Percentiles rank a stretch among this genome's conserved stretches.
phyloP scores from a whole-genome alignment of 2,329 filamentous ascomycete genomes.

The Sclerotinia trifoliorum region DNA sequence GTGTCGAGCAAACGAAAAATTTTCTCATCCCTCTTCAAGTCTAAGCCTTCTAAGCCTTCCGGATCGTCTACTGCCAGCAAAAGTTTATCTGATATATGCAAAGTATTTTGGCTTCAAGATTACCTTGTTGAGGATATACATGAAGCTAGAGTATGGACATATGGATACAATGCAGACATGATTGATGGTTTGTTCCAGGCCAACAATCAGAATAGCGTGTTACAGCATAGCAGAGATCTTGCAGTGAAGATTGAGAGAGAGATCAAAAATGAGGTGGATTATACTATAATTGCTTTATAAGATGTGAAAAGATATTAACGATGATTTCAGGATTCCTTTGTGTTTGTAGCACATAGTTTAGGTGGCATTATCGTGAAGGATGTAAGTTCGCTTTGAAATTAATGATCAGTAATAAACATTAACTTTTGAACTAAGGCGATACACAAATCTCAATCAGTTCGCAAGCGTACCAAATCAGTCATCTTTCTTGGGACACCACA shows the following conservation, averaged over 20 bases:
- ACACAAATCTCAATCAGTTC: too few relatives aligned
- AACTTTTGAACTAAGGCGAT: too few relatives aligned
- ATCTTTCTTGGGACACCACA: too few relatives aligned
- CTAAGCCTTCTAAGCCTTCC: not conserved
- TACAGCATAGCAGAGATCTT: constrained; percentile 41
- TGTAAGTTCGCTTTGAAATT: too few relatives aligned
- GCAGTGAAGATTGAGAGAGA: constrained; percentile 25
- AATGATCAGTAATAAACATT: too few relatives aligned
- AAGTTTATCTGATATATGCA: not conserved
- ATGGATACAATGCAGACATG: constrained; percentile 45
- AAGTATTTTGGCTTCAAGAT: constrained; percentile 42
- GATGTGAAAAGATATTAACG: too few relatives aligned
- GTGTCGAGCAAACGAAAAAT: not conserved
- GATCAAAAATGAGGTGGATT: too few relatives aligned
- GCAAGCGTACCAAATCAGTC: too few relatives aligned
- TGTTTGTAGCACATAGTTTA: too few relatives aligned
- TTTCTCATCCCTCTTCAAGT: not conserved
- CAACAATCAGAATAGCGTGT: constrained; percentile 42
- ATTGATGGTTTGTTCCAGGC: constrained; percentile 41
- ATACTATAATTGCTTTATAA: too few relatives aligned
- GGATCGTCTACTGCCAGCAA: not conserved
- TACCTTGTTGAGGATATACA: constrained; percentile 42
- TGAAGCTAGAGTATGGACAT: constrained; percentile 44
- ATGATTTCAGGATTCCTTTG: too few relatives aligned
- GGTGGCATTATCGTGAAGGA: too few relatives aligned